Percentiles rank a stretch among this genome's conserved stretches.
These are phyloP conservation scores for Nematodospora valgi DNA, from an alignment of 805 yeast species.

Conservation along the genomic window DNA sequence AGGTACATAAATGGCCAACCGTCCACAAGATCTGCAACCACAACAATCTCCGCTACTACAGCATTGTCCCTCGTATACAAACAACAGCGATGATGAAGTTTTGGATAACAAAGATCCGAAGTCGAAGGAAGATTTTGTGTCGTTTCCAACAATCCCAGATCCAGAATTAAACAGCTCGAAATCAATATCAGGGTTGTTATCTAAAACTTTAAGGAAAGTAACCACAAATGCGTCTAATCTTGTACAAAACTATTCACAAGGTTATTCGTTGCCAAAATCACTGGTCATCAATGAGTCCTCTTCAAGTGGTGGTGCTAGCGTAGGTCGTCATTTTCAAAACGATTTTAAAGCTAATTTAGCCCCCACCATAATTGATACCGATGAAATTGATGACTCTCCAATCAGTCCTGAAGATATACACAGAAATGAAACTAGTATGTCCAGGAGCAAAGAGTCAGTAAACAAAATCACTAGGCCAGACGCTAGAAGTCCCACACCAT, in stretches of 20 bases:
- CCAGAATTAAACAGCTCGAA: conserved; percentile 33
- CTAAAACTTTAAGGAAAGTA: conserved; percentile 38
- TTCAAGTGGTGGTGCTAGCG: no score
- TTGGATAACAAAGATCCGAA: background rate
- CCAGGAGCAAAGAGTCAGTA: no score
- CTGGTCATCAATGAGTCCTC: no score
- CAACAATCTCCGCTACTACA: conserved; percentile 3
- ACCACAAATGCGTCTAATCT: conserved; percentile 40
- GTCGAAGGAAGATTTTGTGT: conserved; percentile 28
- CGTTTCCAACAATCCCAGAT: conserved; percentile 43
- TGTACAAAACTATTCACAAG: conserved; percentile 22
- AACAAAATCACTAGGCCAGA: no score
- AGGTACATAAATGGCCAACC: no score
- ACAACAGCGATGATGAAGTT: conserved; percentile 16
- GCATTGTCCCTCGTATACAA: conserved; percentile 5
- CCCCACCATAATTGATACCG: no score
- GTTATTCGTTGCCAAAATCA: background rate
- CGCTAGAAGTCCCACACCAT: background rate
- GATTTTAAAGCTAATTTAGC: no score
- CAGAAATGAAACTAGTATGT: background rate
- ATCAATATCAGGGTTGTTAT: conserved; percentile 31
- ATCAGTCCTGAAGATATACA: background rate
- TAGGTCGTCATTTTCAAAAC: no score
- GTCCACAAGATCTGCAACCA: no score
- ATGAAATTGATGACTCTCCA: conserved; percentile 4